Conservation (phyloP, 805 yeast species). For the Yarrowia sp. region DNA sequence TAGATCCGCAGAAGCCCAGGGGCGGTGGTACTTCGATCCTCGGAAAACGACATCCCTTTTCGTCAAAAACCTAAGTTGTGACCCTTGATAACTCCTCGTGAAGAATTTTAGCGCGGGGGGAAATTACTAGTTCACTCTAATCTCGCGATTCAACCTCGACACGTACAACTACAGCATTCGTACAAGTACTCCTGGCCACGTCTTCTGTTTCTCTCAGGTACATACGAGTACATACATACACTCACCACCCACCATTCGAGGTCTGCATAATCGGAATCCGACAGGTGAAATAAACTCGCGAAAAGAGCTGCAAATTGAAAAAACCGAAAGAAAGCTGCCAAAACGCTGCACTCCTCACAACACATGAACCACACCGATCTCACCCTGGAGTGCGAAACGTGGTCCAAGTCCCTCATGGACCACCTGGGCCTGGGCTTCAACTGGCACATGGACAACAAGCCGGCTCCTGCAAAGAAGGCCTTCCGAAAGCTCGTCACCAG, state of each 20-base stretch:
- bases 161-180: too few species aligned
- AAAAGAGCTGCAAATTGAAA: constrained; percentile 19
- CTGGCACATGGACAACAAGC: constrained; percentile 39
- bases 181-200: too few species aligned
- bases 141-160: not conserved
- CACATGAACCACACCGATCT: constrained; percentile 16
- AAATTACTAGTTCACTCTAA: constrained; percentile 8
- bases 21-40: not conserved
- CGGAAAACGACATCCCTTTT: constrained; percentile 6
- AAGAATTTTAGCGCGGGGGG: constrained; percentile 12
- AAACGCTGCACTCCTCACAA: not conserved
- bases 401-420: constrained; percentile 33
- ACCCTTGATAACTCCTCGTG: constrained; percentile 13
- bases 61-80: not conserved
- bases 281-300: constrained; percentile 7
- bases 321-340: constrained; percentile 1
- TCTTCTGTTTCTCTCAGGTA: too few species aligned
- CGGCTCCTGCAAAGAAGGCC: constrained; percentile 27
- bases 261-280: constrained; percentile 32
- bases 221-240: too few species aligned
- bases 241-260: too few species aligned
- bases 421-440: constrained; percentile 34
- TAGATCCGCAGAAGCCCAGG: constrained; percentile 10
- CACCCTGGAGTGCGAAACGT: constrained; percentile 25
- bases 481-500: constrained; percentile 14